Evolutionary conservation across 139 green algal species (phyloP).

Genomic region (Dunaliella primolecta): DNA sequence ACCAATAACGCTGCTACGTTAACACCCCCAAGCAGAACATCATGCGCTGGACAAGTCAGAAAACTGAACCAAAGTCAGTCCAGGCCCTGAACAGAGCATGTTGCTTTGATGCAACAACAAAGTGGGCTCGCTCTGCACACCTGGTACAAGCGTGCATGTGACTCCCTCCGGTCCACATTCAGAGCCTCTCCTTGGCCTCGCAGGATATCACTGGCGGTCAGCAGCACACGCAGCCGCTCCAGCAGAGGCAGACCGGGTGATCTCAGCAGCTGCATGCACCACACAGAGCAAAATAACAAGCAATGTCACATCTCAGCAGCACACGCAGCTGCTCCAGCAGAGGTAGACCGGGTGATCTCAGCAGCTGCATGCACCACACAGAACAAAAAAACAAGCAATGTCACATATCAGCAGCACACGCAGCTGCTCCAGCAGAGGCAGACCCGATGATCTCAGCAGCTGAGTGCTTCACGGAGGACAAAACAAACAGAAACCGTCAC

Average conservation of each 20-base stretch:
- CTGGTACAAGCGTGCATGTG: not conserved
- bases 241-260: constrained; percentile 47
- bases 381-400: no score
- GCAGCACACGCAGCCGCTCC: constrained; percentile 57
- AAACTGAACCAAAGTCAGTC: no score
- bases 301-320: no score
- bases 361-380: constrained; percentile 45
- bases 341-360: constrained; percentile 47
- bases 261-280: constrained; percentile 44
- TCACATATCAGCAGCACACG: constrained; percentile 57
- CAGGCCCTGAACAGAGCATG: no score
- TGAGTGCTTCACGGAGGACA: no score
- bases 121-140: no score
- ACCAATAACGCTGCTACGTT: no score
- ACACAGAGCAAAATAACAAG: no score
- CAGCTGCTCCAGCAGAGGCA: constrained; percentile 64
- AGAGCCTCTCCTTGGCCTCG: constrained; percentile 65
- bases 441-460: constrained; percentile 40
- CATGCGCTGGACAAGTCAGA: no score
- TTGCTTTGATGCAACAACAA: no score
- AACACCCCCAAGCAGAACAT: no score
- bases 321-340: constrained; percentile 52
- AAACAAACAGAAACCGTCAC: no score
- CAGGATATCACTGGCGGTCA: constrained; percentile 59
- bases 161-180: constrained; percentile 55